These are phyloP conservation scores for Amoebophrya sp. DNA, from an alignment of 169 alveolate genomes.

Conservation along the genomic window DNA sequence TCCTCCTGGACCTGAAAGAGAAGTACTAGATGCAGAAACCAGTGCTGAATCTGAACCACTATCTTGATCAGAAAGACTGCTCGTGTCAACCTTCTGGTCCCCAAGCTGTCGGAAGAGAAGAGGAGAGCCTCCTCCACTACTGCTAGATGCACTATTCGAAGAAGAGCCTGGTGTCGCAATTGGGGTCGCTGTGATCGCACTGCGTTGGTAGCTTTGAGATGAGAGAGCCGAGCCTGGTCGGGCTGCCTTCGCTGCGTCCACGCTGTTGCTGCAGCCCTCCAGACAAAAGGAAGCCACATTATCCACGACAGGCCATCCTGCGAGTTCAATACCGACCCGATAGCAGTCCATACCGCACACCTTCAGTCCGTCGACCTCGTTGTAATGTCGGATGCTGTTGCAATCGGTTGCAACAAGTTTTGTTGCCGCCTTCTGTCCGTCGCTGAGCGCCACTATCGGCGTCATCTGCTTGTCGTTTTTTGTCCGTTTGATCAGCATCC, in stretches of 20 bases:
- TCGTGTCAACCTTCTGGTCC: no score
- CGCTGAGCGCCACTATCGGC: background rate
- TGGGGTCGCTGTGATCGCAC: no score
- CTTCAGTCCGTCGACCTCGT: background rate
- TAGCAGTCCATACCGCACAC: background rate
- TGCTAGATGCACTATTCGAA: no score
- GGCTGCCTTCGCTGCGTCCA: background rate
- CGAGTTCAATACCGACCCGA: background rate
- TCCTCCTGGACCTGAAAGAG: no score
- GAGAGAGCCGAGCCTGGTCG: background rate
- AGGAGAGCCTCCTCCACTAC: no score
- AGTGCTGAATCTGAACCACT: no score
- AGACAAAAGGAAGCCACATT: background rate
- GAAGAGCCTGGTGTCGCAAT: no score
- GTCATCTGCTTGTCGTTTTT: background rate
- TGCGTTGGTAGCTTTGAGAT: background rate
- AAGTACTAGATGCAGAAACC: no score
- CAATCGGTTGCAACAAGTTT: background rate
- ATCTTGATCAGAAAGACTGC: no score
- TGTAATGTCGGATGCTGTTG: background rate
- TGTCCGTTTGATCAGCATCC: background rate
- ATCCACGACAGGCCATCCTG: background rate
- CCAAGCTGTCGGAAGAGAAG: no score
- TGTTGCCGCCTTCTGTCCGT: background rate
- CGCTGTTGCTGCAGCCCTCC: background rate